Conservation (phyloP, 2,329 filamentous ascomycete species). For the Cryphonectria nitschkei region DNA sequence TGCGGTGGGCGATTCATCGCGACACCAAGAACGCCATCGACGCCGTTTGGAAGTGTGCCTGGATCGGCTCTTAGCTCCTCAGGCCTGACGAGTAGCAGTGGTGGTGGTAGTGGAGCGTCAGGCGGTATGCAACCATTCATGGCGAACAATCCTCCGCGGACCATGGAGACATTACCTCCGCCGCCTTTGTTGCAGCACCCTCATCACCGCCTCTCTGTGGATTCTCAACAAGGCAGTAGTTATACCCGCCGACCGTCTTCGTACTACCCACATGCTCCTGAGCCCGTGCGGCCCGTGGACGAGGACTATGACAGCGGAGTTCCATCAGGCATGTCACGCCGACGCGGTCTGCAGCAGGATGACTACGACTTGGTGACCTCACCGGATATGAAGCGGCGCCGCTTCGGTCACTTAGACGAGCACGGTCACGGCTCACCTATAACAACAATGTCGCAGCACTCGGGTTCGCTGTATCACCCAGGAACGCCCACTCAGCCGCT, state of each 20-base stretch:
- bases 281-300: slow-evolving; percentile 24
- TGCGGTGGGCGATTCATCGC: slow-evolving; percentile 71
- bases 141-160: slow-evolving; percentile 34
- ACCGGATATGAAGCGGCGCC: slow-evolving; percentile 40
- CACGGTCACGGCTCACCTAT: slow-evolving; percentile 7
- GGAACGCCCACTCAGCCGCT: slow-evolving; percentile 1
- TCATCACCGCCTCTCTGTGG: slow-evolving; percentile 36
- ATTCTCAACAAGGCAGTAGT: slow-evolving; percentile 38
- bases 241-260: slow-evolving; percentile 16
- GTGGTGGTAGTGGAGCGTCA: no score
- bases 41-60: slow-evolving; percentile 40
- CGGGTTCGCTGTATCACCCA: slow-evolving; percentile 5
- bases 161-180: slow-evolving; percentile 35
- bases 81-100: slow-evolving; percentile 36
- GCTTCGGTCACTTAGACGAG: slow-evolving; percentile 36
- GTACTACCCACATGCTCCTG: slow-evolving; percentile 24
- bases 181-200: slow-evolving; percentile 31
- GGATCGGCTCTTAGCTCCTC: slow-evolving; percentile 6
- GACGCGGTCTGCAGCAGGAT: slow-evolving; percentile 19
- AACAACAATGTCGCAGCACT: slow-evolving; percentile 17
- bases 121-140: slow-evolving; percentile 32
- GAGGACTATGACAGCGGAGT: slow-evolving; percentile 22
- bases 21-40: slow-evolving; percentile 62
- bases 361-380: slow-evolving; percentile 40
- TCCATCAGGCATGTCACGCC: slow-evolving; percentile 18